Conservation (phyloP, 768 basidiomycete species). For the Daedalea quercina region DNA sequence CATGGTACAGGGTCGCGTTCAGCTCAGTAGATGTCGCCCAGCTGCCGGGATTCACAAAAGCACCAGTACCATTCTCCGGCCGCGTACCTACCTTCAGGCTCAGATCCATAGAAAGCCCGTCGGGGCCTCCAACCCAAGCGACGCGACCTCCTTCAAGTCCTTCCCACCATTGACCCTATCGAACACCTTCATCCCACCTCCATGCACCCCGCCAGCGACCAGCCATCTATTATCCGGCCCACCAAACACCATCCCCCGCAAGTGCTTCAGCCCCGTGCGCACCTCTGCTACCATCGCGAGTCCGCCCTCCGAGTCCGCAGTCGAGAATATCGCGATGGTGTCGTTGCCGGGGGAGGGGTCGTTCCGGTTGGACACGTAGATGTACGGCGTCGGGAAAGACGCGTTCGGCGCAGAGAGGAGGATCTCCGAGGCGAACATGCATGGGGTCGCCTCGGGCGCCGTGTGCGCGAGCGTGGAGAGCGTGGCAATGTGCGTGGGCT, state of each 20-base stretch:
- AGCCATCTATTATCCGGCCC: constrained; percentile 57
- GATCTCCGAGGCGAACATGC: constrained; percentile 66
- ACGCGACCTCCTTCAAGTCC: constrained; percentile 45
- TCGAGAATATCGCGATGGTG: constrained; percentile 61
- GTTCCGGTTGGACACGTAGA: constrained; percentile 74
- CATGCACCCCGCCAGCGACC: constrained; percentile 55
- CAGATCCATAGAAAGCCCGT: constrained; percentile 35
- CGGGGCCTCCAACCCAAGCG: constrained; percentile 29
- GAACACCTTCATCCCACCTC: constrained; percentile 66
- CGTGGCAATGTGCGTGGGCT: constrained; percentile 32
- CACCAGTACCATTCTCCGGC: too few species aligned
- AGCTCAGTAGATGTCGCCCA: too few species aligned
- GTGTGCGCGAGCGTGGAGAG: constrained; percentile 40
- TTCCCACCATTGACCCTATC: constrained; percentile 57
- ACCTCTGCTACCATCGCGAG: constrained; percentile 55
- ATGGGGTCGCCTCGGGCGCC: constrained; percentile 28
- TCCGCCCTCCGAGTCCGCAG: constrained; percentile 32
- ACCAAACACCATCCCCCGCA: constrained; percentile 63
- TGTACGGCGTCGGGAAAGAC: constrained; percentile 46
- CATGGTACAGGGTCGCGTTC: too few species aligned
- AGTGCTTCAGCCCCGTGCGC: constrained; percentile 61
- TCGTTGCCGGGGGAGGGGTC: constrained; percentile 66
- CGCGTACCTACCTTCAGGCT: too few species aligned
- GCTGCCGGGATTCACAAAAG: too few species aligned
- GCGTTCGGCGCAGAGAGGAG: constrained; percentile 49